phyloP scores from a whole-genome alignment of 1,284 basidiomycete genomes.

The Xerocomus cyaneibrunnescens region DNA sequence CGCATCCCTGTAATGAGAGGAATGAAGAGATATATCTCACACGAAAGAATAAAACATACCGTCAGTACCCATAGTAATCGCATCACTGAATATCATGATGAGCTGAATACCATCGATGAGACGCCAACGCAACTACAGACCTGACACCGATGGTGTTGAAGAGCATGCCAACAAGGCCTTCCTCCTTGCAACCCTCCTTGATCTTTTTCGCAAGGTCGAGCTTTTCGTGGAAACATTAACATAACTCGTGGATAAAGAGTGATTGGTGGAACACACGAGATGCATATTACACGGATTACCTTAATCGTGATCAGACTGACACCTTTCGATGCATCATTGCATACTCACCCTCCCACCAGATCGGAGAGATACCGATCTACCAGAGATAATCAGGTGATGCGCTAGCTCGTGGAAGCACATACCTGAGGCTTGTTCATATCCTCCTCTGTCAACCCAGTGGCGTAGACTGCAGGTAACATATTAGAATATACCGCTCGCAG shows the following conservation, averaged over 20 bases:
- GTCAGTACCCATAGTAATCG: conserved; percentile 82
- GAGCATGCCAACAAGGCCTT: conserved; percentile 72
- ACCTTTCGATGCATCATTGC: not conserved
- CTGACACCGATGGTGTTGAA: conserved; percentile 84
- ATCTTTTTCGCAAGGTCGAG: conserved; percentile 74
- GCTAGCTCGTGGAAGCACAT: conserved; percentile 7
- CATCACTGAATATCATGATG: conserved; percentile 50
- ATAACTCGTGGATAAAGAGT: not conserved
- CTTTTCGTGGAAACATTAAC: conserved; percentile 38
- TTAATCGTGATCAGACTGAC: conserved; percentile 27
- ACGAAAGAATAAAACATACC: conserved; percentile 44
- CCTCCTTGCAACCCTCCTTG: conserved; percentile 74
- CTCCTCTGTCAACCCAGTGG: conserved; percentile 69
- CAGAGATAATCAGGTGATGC: conserved; percentile 5
- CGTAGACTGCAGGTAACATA: conserved; percentile 57
- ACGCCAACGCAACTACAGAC: conserved; percentile 35
- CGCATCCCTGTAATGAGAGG: conserved; percentile 58
- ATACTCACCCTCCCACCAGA: conserved; percentile 82
- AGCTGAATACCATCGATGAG: not conserved
- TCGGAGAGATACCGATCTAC: conserved; percentile 79
- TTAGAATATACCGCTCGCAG: conserved; percentile 4
- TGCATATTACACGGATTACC: conserved; percentile 84
- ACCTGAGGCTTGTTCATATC: conserved; percentile 85
- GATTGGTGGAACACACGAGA: conserved; percentile 46
- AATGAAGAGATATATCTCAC: conserved; percentile 3